These are phyloP conservation scores for Aurifilum marmelostoma DNA, from an alignment of 2,329 filamentous ascomycete species.

Conservation along the genomic window DNA sequence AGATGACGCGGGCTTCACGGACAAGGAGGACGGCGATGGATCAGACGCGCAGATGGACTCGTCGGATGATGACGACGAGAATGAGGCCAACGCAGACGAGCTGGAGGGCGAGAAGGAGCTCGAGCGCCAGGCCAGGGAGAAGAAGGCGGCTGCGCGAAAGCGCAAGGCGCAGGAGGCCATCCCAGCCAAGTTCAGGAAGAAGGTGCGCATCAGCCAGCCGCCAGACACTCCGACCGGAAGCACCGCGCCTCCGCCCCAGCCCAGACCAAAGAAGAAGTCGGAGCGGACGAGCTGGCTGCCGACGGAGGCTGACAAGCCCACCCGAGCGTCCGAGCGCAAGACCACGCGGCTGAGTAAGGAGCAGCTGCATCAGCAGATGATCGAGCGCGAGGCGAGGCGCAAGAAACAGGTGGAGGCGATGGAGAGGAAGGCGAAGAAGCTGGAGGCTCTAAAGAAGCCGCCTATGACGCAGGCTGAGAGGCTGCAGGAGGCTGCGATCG, in stretches of 20 bases:
- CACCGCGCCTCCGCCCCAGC: constrained; percentile 44
- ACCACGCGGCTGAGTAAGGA: constrained; percentile 64
- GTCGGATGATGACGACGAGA: constrained; percentile 80
- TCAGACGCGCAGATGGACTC: constrained; percentile 87
- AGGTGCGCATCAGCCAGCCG: constrained; percentile 70
- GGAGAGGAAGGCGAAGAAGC: constrained; percentile 69
- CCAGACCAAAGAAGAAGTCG: constrained; percentile 62
- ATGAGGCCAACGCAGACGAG: constrained; percentile 64
- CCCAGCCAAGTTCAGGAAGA: constrained; percentile 72
- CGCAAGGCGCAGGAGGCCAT: constrained; percentile 79
- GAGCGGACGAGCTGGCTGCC: constrained; percentile 64
- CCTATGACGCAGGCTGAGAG: constrained; percentile 87
- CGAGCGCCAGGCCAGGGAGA: constrained; percentile 73
- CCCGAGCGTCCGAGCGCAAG: constrained; percentile 59
- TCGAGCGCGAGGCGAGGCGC: constrained; percentile 70
- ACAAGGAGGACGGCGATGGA: constrained; percentile 64
- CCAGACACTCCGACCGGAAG: constrained; percentile 43
- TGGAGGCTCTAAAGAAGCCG: constrained; percentile 76
- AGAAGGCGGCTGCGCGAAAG: constrained; percentile 70
- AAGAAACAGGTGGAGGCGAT: constrained; percentile 71
- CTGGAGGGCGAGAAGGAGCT: constrained; percentile 87
- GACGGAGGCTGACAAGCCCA: constrained; percentile 56
- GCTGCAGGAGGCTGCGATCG: constrained; percentile 76
- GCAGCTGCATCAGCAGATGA: constrained; percentile 70
- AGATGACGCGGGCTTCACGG: constrained; percentile 70